phyloP scores from a whole-genome alignment of 2,329 filamentous ascomycete genomes.

The Mollisia scopiformis region DNA sequence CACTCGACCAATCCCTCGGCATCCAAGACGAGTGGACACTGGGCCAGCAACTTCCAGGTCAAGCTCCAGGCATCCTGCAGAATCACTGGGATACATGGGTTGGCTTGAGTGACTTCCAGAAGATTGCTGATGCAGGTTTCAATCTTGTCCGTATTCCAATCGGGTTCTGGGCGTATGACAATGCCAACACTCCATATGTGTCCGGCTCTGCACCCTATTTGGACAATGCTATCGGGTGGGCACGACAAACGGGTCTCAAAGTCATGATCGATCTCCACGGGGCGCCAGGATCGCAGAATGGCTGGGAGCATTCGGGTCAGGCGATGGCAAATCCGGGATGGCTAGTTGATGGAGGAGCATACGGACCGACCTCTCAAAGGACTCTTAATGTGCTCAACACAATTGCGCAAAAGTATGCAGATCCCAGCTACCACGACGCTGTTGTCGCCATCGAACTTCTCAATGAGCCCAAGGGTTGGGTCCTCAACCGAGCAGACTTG shows the following conservation, averaged over 20 bases:
- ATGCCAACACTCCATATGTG: slow-evolving; percentile 50
- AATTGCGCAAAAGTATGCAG: slow-evolving; percentile 57
- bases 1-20: slow-evolving; percentile 23
- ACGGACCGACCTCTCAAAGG: not conserved
- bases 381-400: slow-evolving; percentile 51
- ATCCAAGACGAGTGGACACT: slow-evolving; percentile 27
- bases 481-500: slow-evolving; percentile 12
- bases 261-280: slow-evolving; percentile 61
- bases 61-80: slow-evolving; percentile 46
- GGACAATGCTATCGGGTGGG: slow-evolving; percentile 58
- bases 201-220: slow-evolving; percentile 53
- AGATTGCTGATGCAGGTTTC: slow-evolving; percentile 55
- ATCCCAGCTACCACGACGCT: slow-evolving; percentile 53
- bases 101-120: slow-evolving; percentile 43
- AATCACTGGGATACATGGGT: slow-evolving; percentile 52
- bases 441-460: slow-evolving; percentile 56
- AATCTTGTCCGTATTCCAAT: slow-evolving; percentile 62
- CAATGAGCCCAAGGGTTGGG: slow-evolving; percentile 47
- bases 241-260: slow-evolving; percentile 50
- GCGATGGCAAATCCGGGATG: not conserved
- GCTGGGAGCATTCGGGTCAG: slow-evolving; percentile 7
- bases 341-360: slow-evolving; percentile 1
- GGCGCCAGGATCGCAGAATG: slow-evolving; percentile 29
- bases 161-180: slow-evolving; percentile 61
- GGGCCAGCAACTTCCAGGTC: slow-evolving; percentile 42